Conservation (phyloP, 208 protist species). For the Acanthamoeba royreba region DNA sequence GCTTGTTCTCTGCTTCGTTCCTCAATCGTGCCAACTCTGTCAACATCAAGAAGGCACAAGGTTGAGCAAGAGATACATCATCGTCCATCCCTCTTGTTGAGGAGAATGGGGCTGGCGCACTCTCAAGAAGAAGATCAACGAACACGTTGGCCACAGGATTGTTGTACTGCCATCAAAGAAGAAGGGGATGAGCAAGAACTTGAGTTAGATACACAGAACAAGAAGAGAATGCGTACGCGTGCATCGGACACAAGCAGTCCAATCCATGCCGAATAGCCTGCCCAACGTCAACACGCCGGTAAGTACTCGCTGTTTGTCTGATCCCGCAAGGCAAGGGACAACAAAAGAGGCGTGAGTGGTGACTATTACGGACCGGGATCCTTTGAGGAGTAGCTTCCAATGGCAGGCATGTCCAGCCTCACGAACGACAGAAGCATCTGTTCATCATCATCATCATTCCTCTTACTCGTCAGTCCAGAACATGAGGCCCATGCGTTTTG, state of each 20-base stretch:
- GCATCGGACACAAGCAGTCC: not conserved
- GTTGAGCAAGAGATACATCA: too few relatives aligned
- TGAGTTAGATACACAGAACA: not conserved
- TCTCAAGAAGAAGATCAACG: not conserved
- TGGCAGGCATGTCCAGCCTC: not conserved
- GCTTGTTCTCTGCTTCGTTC: too few relatives aligned
- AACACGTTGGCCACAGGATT: conserved; percentile 10
- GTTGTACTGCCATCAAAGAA: not conserved
- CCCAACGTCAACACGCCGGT: not conserved
- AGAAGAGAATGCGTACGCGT: not conserved
- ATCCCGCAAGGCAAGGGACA: too few relatives aligned
- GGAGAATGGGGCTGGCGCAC: too few relatives aligned
- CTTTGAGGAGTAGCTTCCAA: not conserved
- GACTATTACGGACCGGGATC: not conserved
- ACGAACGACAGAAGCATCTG: conserved; percentile 11
- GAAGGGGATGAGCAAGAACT: not conserved
- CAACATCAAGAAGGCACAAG: too few relatives aligned
- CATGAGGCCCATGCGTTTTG: not conserved
- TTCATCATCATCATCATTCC: too few relatives aligned
- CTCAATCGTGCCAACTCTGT: too few relatives aligned
- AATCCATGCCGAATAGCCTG: not conserved
- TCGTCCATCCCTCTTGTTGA: too few relatives aligned
- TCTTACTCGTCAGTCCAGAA: too few relatives aligned
- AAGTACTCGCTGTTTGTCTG: not conserved
- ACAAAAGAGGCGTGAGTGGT: not conserved